Evolutionary conservation across 176 grass and related monocot genomes (phyloP).

Genomic region (Typha latifolia): DNA sequence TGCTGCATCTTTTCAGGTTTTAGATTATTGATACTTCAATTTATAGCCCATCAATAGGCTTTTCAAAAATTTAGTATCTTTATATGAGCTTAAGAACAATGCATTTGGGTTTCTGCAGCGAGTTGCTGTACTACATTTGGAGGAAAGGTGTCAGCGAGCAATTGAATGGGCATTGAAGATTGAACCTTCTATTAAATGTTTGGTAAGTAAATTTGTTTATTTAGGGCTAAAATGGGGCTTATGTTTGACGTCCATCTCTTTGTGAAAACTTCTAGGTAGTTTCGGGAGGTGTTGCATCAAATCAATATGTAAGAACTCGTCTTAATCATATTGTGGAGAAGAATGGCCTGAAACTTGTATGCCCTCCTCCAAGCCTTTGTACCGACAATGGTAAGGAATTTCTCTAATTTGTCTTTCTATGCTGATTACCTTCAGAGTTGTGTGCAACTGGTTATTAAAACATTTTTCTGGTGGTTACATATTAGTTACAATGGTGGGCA

Average conservation of each 20-base stretch:
- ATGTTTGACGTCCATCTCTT: too few species aligned
- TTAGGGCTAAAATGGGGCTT: neutral
- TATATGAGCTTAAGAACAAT: constrained; percentile 1
- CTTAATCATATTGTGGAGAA: constrained; percentile 49
- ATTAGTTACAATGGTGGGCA: neutral
- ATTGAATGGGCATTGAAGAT: constrained; percentile 97
- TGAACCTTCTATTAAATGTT: constrained; percentile 78
- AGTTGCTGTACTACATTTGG: constrained; percentile 93
- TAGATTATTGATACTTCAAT: neutral
- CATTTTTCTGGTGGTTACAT: neutral
- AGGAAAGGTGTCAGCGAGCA: constrained; percentile 90
- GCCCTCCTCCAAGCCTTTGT: constrained; percentile 82
- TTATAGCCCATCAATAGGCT: neutral
- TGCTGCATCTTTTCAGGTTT: constrained; percentile 98
- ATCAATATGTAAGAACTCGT: constrained; percentile 63
- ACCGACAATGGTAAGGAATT: constrained; percentile 77
- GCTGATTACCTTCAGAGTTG: neutral
- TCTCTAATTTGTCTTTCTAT: neutral
- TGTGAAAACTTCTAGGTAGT: constrained; percentile 48
- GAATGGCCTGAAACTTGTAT: constrained; percentile 60
- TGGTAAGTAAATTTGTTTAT: constrained; percentile 52
- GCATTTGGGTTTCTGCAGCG: constrained; percentile 31
- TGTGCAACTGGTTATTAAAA: neutral
- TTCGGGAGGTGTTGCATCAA: constrained; percentile 96
- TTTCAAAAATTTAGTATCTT: constrained; percentile 11